Conservation (phyloP, 129 eudicot species). For the Pittosporum tobira region DNA sequence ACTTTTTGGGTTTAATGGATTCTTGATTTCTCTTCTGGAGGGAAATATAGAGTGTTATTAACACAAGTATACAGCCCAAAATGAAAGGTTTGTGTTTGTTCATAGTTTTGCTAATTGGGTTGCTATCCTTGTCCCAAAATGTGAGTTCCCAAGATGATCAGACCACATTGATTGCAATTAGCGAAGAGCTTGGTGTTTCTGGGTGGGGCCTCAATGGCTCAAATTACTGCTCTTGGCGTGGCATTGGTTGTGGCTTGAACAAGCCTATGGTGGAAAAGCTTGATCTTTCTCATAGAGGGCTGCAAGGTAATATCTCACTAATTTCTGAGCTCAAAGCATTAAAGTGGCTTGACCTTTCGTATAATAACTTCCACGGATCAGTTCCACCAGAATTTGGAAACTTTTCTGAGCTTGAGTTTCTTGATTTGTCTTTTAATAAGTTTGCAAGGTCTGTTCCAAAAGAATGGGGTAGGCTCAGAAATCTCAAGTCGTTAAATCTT, state of each 20-base stretch:
- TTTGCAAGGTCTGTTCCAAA: constrained; percentile 60
- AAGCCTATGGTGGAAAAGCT: constrained; percentile 61
- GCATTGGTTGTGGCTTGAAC: constrained; percentile 54
- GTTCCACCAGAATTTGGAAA: constrained; percentile 66
- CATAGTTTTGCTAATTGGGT: constrained; percentile 35
- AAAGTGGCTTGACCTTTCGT: constrained; percentile 83
- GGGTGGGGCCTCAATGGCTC: constrained; percentile 64
- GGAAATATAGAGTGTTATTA: background rate
- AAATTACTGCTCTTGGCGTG: constrained; percentile 74
- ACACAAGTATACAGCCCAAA: constrained; percentile 9
- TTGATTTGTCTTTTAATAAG: constrained; percentile 86
- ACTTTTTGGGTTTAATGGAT: constrained; percentile 7
- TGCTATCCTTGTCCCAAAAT: constrained; percentile 38
- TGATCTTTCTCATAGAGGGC: constrained; percentile 65
- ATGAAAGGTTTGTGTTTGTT: constrained; percentile 37
- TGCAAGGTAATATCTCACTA: constrained; percentile 84
- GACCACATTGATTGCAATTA: constrained; percentile 42
- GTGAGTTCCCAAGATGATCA: constrained; percentile 46
- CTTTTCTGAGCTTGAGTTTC: constrained; percentile 75
- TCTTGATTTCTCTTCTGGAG: constrained; percentile 16
- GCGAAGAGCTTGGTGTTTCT: constrained; percentile 51
- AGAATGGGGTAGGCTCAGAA: constrained; percentile 53
- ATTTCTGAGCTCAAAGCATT: constrained; percentile 68
- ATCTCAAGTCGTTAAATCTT: constrained; percentile 62
- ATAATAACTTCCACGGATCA: constrained; percentile 65